Evolutionary conservation across 352 stramenopile species (phyloP).

Genomic region (Pythium periplocum): DNA sequence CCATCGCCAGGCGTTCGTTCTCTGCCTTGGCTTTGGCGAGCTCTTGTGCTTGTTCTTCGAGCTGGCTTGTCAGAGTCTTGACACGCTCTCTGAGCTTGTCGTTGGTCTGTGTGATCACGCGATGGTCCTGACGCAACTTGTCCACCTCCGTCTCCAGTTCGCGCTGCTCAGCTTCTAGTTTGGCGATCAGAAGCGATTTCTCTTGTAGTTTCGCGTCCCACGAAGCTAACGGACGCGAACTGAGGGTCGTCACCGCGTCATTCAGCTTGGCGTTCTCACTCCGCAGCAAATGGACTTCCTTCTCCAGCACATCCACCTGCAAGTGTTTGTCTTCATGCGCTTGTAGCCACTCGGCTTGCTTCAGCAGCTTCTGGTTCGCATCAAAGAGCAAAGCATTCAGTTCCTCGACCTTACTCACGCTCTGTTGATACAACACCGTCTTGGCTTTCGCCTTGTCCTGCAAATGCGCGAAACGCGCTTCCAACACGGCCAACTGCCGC

Average conservation of each 20-base stretch:
- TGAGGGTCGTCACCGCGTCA: conserved; percentile 37
- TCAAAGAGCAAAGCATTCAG: conserved; percentile 38
- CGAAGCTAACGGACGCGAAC: conserved; percentile 45
- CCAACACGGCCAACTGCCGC: conserved; percentile 44
- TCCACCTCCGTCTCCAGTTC: conserved; percentile 17
- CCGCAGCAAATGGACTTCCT: conserved; percentile 42
- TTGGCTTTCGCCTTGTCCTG: conserved; percentile 33
- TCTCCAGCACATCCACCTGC: conserved; percentile 28
- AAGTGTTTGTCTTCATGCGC: conserved; percentile 25
- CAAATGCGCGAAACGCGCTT: conserved; percentile 45
- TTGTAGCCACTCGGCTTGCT: conserved; percentile 32
- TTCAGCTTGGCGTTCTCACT: conserved; percentile 56
- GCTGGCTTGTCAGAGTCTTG: conserved; percentile 14
- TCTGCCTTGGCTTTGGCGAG: conserved; percentile 16
- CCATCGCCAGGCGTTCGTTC: conserved; percentile 29
- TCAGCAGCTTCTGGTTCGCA: conserved; percentile 30
- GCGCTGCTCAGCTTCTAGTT: conserved; percentile 34
- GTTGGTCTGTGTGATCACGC: conserved; percentile 17
- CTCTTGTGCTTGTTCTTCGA: conserved; percentile 18
- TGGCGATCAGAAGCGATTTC: conserved; percentile 41
- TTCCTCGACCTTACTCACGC: conserved; percentile 25
- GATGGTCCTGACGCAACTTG: conserved; percentile 18
- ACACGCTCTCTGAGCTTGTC: conserved; percentile 16
- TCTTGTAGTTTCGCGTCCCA: conserved; percentile 29
- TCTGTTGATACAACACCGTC: conserved; percentile 35